Conservation (phyloP, 208 protist genomes). For the Crithidia thermophila region DNA sequence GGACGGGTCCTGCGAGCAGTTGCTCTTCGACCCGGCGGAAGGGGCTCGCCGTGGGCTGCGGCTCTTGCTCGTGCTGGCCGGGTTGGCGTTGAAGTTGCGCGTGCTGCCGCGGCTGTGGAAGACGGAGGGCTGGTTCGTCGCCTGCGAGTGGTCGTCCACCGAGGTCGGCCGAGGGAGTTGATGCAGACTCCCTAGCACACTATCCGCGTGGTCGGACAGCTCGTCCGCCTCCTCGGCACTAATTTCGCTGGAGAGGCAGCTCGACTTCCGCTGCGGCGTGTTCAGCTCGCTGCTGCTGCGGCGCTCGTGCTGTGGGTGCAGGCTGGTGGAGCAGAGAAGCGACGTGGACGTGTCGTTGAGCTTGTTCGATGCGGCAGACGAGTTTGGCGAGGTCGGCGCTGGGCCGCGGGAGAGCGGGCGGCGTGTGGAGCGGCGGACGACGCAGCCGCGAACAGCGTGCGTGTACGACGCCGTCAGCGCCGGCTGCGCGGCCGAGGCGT, state of each 20-base stretch:
- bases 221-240: not conserved
- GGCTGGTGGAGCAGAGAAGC: no score
- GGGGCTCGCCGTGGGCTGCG: not conserved
- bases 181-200: slow-evolving; percentile 5
- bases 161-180: not conserved
- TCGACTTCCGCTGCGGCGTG: not conserved
- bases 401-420: not conserved
- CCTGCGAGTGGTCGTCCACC: not conserved
- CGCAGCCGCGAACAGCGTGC: not conserved
- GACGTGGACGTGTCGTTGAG: not conserved
- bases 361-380: not conserved
- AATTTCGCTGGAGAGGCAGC: not conserved
- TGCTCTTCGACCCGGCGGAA: not conserved
- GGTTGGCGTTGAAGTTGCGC: not conserved
- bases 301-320: no score
- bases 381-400: not conserved
- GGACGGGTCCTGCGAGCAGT: slow-evolving; percentile 10
- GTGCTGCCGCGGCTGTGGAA: slow-evolving; percentile 1
- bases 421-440: not conserved
- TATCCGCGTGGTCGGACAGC: not conserved
- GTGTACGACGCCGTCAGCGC: not conserved
- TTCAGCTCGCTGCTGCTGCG: not conserved
- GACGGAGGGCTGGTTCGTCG: not conserved
- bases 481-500: not conserved
- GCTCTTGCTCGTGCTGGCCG: not conserved